Base-by-base conservation (phyloP, 129 eudicot species). In the sunflower (Helianthus annuus) region DNA sequence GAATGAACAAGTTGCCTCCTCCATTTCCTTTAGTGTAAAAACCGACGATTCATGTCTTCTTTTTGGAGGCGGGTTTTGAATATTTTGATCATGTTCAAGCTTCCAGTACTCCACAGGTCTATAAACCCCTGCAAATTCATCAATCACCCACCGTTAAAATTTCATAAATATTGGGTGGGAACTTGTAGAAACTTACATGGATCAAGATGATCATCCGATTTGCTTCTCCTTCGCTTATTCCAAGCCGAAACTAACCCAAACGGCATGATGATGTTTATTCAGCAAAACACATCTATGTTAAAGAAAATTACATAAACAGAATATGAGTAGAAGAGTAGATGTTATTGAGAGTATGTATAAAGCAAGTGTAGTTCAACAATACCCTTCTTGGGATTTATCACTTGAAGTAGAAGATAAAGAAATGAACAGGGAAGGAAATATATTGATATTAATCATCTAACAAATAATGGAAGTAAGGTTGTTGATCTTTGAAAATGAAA, bases 191-290 rank as follows among this genome's bases (percentile, higher is more conserved):
- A 81, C 81, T 54, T 86, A 88, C 97, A 95, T 10, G 99, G 96
- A 75, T 82, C 89, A 57, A 44, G 76, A 65, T 79, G 97, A 83
- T 95, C 95, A 57, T 88, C 91, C 0, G 91, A 88, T 75, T 85
- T 90, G 89, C 88, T 95, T 75, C 99, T 86, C 64, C 99, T 71
- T 39, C 96, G 89, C 74, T 95, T 94, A 84, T 90, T 90, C 99
- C 99, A 95, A 29, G 96, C 96, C 1, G 96, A 88, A 48, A 91
- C 99, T 71, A 95, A 73, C 69, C 97, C 92, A 65, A 95, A 85
- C 62, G 97, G 96, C 99, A 95, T 95, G 79, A 40, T 84, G 79
- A 39, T 81, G 48, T 24, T 78, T 48, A 67, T 74, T 68, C 79
- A 48, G 67, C 40, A 70, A 71, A 70, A 76, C 42, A 70, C 72